Conservation (phyloP, 108 stramenopile species). For the Epipyxis sp. region DNA sequence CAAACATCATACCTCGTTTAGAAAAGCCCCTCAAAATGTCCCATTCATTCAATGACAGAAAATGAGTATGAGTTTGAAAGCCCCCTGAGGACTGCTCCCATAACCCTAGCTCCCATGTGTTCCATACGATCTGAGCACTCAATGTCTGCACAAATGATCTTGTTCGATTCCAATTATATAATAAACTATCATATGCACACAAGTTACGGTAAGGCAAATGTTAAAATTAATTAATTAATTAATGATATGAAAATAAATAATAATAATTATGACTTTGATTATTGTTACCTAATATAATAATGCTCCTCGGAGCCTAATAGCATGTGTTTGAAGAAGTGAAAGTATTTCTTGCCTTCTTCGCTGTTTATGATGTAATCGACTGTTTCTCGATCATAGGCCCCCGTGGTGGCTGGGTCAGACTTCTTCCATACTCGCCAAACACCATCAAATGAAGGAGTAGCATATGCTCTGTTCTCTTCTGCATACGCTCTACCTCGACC, state of each 20-base stretch:
- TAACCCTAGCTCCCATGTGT: conserved; percentile 29
- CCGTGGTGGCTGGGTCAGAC: conserved; percentile 32
- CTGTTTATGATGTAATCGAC: conserved; percentile 22
- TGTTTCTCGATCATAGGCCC: neutral
- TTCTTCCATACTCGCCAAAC: conserved; percentile 30
- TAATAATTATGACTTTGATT: too few relatives aligned
- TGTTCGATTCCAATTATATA: conserved; percentile 25
- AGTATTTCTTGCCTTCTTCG: conserved; percentile 28
- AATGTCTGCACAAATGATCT: conserved; percentile 10
- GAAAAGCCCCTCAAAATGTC: conserved; percentile 6
- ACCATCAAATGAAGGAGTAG: conserved; percentile 12
- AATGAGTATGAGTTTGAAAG: conserved; percentile 24
- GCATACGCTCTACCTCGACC: conserved; percentile 3
- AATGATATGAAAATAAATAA: too few relatives aligned
- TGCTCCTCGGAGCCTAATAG: conserved; percentile 33
- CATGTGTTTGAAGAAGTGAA: conserved; percentile 31
- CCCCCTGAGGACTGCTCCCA: conserved; percentile 8
- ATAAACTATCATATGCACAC: too few relatives aligned
- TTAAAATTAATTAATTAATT: too few relatives aligned
- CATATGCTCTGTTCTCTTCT: neutral
- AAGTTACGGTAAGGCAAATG: too few relatives aligned
- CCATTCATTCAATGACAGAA: neutral
- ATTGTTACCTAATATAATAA: too few relatives aligned
- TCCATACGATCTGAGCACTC: neutral
- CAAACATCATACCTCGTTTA: conserved; percentile 16